Conservation (phyloP, 139 green algal species). For the Chlamydomonas schloesseri region DNA sequence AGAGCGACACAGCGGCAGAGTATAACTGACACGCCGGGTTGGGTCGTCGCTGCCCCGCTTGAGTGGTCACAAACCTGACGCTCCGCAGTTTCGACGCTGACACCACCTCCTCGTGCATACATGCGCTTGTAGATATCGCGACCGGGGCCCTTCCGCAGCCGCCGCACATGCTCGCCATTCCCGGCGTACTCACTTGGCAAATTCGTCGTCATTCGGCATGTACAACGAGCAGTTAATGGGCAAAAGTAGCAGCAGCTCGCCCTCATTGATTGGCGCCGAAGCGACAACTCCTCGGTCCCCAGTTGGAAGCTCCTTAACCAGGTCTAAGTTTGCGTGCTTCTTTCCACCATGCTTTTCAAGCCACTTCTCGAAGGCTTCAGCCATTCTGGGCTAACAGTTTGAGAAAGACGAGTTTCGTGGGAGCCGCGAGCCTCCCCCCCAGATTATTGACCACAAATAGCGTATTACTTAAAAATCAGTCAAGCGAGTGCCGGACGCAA, state of each 20-base stretch:
- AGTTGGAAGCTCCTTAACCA: constrained; percentile 41
- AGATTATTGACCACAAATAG: too few species aligned
- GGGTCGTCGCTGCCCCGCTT: too few species aligned
- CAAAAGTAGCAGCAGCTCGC: constrained; percentile 62
- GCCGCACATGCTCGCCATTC: neutral
- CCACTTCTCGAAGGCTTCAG: constrained; percentile 42
- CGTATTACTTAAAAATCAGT: too few species aligned
- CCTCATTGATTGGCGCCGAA: constrained; percentile 51
- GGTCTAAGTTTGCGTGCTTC: constrained; percentile 48
- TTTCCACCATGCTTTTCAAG: constrained; percentile 46
- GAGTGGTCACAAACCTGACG: too few species aligned
- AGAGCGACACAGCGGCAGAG: too few species aligned
- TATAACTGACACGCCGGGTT: too few species aligned
- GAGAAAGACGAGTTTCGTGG: too few species aligned
- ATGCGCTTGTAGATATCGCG: too few species aligned
- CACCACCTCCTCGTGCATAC: too few species aligned
- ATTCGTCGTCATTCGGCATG: neutral
- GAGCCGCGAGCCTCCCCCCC: too few species aligned
- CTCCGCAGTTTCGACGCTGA: too few species aligned
- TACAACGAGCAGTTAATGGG: constrained; percentile 23
- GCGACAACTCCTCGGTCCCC: constrained; percentile 60
- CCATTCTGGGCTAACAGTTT: neutral
- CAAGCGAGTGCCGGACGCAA: too few species aligned
- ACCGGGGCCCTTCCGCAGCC: neutral
- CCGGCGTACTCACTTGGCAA: neutral